Percentiles rank a stretch among this genome's conserved stretches.
These are phyloP conservation scores for Scedosporium minutisporum DNA, from an alignment of 2,329 filamentous ascomycete genomes.

Conservation along the genomic window DNA sequence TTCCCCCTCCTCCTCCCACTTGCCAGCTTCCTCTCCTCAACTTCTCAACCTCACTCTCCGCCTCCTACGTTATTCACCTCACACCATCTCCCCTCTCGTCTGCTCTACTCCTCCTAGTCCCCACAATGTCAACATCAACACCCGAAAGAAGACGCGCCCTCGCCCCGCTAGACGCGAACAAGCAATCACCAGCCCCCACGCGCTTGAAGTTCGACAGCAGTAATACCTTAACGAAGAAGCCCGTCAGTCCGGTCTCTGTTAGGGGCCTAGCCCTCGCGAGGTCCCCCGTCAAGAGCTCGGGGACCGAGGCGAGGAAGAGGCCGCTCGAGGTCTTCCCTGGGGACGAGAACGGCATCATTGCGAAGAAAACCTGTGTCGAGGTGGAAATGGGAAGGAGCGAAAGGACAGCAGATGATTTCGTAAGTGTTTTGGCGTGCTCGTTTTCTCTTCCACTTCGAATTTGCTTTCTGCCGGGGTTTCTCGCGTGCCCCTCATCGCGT, in stretches of 20 bases:
- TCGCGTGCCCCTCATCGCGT: not conserved
- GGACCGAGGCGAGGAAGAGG: slow-evolving; percentile 1
- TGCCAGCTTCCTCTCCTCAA: not conserved
- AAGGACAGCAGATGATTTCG: not conserved
- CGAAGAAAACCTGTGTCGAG: slow-evolving; percentile 2
- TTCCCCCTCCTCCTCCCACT: not conserved
- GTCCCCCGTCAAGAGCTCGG: slow-evolving; percentile 4
- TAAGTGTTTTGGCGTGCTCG: not conserved
- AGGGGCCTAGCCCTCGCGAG: not conserved
- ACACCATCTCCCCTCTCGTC: not conserved
- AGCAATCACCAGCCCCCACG: slow-evolving; percentile 7
- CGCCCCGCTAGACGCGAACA: slow-evolving; percentile 9
- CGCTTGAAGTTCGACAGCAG: slow-evolving; percentile 8
- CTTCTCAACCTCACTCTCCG: not conserved
- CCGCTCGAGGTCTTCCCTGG: not conserved
- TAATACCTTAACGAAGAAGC: slow-evolving; percentile 4
- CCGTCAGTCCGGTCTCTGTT: not conserved
- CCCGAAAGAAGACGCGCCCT: slow-evolving; percentile 11
- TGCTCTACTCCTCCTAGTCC: not conserved
- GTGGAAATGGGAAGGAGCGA: not conserved
- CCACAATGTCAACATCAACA: slow-evolving; percentile 6
- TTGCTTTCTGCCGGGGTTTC: not conserved
- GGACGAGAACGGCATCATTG: slow-evolving; percentile 1
- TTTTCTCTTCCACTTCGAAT: not conserved
- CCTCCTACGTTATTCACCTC: not conserved